Evolutionary conservation across 2,329 filamentous ascomycete genomes (phyloP).

Genomic region (Kalmusia sp.): DNA sequence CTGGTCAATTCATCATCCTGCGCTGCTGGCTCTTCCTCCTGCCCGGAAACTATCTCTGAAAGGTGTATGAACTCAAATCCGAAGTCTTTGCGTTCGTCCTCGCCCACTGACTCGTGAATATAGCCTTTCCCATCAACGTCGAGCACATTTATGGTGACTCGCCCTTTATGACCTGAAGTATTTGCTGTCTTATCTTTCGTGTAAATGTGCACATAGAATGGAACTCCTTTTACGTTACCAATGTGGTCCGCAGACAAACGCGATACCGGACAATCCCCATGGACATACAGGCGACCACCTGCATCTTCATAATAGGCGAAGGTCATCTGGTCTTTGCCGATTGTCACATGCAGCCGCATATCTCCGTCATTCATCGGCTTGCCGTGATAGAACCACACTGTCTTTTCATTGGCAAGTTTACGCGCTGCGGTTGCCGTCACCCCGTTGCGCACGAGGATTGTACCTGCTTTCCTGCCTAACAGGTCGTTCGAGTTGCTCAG

Average conservation of each 20-base stretch:
- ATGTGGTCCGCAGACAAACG: conserved; percentile 9
- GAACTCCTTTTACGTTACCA: conserved; percentile 10
- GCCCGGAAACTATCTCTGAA: neutral
- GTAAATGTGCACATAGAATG: conserved; percentile 8
- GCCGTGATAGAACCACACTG: conserved; percentile 12
- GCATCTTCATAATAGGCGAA: conserved; percentile 12
- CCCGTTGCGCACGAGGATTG: conserved; percentile 10
- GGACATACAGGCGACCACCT: conserved; percentile 8
- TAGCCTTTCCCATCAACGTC: conserved; percentile 12
- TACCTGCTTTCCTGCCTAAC: conserved; percentile 3
- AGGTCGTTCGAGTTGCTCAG: conserved; percentile 5
- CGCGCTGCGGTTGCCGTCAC: conserved; percentile 10
- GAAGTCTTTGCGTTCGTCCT: conserved; percentile 9
- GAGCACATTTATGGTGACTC: conserved; percentile 3
- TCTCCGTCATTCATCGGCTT: conserved; percentile 16
- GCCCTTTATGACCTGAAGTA: neutral
- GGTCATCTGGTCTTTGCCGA: conserved; percentile 12
- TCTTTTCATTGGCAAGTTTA: conserved; percentile 2
- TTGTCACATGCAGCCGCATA: conserved; percentile 12
- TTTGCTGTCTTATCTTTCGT: conserved; percentile 7
- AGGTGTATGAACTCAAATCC: conserved; percentile 6
- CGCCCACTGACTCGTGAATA: conserved; percentile 7
- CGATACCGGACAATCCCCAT: conserved; percentile 4
- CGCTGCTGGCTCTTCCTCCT: neutral
- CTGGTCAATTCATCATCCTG: neutral